Percentiles rank a stretch among this genome's conserved stretches.
These are phyloP conservation scores for Lachnellula arida DNA, from an alignment of 2,329 filamentous ascomycete species.

Conservation along the genomic window DNA sequence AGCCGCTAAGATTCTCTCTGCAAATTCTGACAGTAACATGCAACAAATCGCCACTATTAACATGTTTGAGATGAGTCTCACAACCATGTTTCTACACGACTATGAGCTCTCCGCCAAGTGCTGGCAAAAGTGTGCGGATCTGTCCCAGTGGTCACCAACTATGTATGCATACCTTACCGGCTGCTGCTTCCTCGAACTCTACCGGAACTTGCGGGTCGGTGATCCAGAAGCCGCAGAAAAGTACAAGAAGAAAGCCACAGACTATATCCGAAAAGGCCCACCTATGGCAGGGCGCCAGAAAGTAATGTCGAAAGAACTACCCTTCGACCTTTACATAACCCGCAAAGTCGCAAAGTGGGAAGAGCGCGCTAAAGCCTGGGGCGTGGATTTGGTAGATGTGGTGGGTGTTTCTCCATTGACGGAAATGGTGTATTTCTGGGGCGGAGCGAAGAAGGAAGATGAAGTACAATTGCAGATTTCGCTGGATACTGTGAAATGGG, in stretches of 20 bases:
- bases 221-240: slow-evolving; percentile 45
- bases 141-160: slow-evolving; percentile 88
- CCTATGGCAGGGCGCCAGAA: slow-evolving; percentile 76
- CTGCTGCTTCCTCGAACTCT: slow-evolving; percentile 72
- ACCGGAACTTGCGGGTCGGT: slow-evolving; percentile 54
- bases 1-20: slow-evolving; percentile 61
- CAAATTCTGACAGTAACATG: slow-evolving; percentile 63
- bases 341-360: slow-evolving; percentile 90
- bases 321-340: slow-evolving; percentile 80
- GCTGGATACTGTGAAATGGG: slow-evolving; percentile 59
- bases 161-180: slow-evolving; percentile 89
- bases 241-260: slow-evolving; percentile 61
- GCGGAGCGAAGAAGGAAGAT: slow-evolving; percentile 78
- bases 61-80: slow-evolving; percentile 77
- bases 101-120: slow-evolving; percentile 69
- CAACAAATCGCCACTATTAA: slow-evolving; percentile 84
- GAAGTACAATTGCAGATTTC: slow-evolving; percentile 58
- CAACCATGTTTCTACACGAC: slow-evolving; percentile 72
- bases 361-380: slow-evolving; percentile 62
- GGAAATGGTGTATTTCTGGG: slow-evolving; percentile 95
- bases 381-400: slow-evolving; percentile 69
- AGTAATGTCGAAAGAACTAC: slow-evolving; percentile 84
- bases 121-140: slow-evolving; percentile 69
- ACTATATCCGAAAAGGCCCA: slow-evolving; percentile 67
- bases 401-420: slow-evolving; percentile 75